Conservation (phyloP, 345 rosid species). For the Stellera chamaejasme region DNA sequence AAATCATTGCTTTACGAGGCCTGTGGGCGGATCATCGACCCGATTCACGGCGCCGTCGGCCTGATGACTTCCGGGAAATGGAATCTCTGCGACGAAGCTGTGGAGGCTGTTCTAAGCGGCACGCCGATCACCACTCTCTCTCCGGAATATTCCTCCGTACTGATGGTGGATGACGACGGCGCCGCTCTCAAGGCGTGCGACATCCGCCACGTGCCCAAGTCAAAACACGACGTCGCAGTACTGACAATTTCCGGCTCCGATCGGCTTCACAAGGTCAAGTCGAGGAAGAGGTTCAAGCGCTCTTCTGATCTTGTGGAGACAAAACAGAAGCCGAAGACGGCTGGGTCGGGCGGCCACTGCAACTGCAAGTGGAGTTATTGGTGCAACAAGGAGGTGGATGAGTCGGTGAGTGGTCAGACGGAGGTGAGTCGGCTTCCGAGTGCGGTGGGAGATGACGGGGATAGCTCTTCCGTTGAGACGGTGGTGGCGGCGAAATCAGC, state of each 20-base stretch:
- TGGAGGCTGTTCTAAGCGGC: constrained; percentile 45
- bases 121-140: constrained; percentile 14
- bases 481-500: constrained; percentile 21
- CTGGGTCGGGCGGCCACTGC: not conserved
- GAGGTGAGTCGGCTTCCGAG: constrained; percentile 14
- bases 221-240: constrained; percentile 11
- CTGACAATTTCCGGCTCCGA: not conserved
- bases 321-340: constrained; percentile 6
- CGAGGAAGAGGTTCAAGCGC: constrained; percentile 20
- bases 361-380: not conserved
- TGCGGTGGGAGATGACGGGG: constrained; percentile 14
- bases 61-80: constrained; percentile 44
- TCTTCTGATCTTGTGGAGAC: not conserved
- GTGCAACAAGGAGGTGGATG: not conserved
- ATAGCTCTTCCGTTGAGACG: constrained; percentile 24
- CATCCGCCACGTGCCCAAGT: constrained; percentile 31
- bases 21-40: constrained; percentile 51
- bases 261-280: constrained; percentile 19
- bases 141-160: constrained; percentile 7
- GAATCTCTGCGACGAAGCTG: constrained; percentile 59
- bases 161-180: not conserved
- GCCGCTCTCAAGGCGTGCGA: constrained; percentile 12
- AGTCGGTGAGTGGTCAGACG: constrained; percentile 3
- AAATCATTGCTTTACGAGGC: constrained; percentile 56
- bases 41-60: constrained; percentile 45